Base-by-base conservation (phyloP, 208 protist genomes). In the Eutreptiella sp. region DNA sequence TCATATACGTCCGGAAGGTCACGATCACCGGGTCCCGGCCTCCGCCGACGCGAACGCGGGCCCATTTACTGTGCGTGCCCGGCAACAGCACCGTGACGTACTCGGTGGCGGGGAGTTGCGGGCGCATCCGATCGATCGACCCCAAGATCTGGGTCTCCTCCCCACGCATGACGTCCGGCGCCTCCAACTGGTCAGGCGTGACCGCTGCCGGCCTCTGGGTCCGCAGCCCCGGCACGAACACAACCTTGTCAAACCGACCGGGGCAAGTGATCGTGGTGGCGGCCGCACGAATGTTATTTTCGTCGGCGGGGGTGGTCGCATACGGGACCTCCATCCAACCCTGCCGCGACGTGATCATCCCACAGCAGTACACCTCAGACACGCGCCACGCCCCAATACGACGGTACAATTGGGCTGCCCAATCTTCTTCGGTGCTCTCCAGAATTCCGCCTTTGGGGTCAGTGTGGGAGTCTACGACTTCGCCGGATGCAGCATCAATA, bases 1-100 rank as follows among this genome's bases (percentile, higher is more conserved):
- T 47, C 50, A 57, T 42, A 14, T 41, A 57, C 36, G 50, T 57
- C n/a, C n/a, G n/a, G 50, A 57, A 57, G 14, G 50, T 9, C 28
- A 16, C 36, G 31, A 57, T 57, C 23, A n/a, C n/a, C n/a, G n/a
- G n/a, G n/a, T n/a, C n/a, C n/a, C n/a, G n/a, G n/a, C n/a, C n/a
- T n/a, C 39, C 28, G n/a, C 50, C 50, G 31, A 11, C 29, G 16
- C n/a, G 9, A 11, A 57, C 50, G 14, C 11, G 14, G 24, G 28
- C 29, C 50, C 50, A 57, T 32, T 57, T 57, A 11, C 26, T 47
- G 29, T 57, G 50, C 21, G 50, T 57, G 9, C 50, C 50, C 28
- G 50, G 50, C 31, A 24, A 57, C 11, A 57, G n/a, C 28, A 57
- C 36, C 14, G 31, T 33, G 36, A 21, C 31, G 26, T 7, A 11